Evolutionary conservation across 2,329 filamentous ascomycete genomes (phyloP).

Genomic region (Didymella exigua): DNA sequence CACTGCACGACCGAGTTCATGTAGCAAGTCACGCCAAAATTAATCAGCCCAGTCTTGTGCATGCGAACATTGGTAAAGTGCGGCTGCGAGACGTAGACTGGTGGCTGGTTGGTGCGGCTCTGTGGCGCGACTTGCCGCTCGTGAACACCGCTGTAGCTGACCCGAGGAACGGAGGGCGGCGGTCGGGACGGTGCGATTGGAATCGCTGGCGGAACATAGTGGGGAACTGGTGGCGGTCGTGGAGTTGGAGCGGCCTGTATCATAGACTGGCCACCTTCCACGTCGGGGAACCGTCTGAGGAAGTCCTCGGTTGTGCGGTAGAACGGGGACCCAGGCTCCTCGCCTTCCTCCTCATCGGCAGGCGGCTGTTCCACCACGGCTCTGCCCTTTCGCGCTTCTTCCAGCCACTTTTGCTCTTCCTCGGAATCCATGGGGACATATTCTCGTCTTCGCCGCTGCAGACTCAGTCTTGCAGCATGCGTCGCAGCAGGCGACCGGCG

Average conservation of each 20-base stretch:
- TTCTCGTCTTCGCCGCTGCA: slow-evolving; percentile 62
- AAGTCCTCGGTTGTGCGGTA: slow-evolving; percentile 83
- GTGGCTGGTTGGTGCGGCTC: slow-evolving; percentile 45
- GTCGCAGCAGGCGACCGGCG: slow-evolving; percentile 59
- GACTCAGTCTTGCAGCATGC: slow-evolving; percentile 57
- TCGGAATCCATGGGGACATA: slow-evolving; percentile 77
- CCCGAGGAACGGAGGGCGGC: slow-evolving; percentile 60
- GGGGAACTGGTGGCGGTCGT: slow-evolving; percentile 48
- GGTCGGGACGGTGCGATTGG: slow-evolving; percentile 66
- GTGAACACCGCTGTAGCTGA: slow-evolving; percentile 81
- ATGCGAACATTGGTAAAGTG: slow-evolving; percentile 55
- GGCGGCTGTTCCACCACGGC: slow-evolving; percentile 50
- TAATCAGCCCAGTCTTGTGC: slow-evolving; percentile 75
- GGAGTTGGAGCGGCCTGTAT: slow-evolving; percentile 49
- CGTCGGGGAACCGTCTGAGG: slow-evolving; percentile 77
- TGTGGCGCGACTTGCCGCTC: slow-evolving; percentile 56
- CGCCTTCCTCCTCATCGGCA: slow-evolving; percentile 39
- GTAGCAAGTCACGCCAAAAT: slow-evolving; percentile 85
- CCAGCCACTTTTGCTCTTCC: slow-evolving; percentile 81
- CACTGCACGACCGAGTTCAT: slow-evolving; percentile 91
- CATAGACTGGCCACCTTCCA: slow-evolving; percentile 64
- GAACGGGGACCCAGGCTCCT: slow-evolving; percentile 44
- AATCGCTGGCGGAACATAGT: slow-evolving; percentile 58
- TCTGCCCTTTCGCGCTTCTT: slow-evolving; percentile 72
- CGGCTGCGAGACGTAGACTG: slow-evolving; percentile 54